A percentile compares a stretch with the other conserved stretches of the same genome.
phyloP scores from a whole-genome alignment of 225 moss, liverwort and hornwort genomes.

The Physcomitrium patens region DNA sequence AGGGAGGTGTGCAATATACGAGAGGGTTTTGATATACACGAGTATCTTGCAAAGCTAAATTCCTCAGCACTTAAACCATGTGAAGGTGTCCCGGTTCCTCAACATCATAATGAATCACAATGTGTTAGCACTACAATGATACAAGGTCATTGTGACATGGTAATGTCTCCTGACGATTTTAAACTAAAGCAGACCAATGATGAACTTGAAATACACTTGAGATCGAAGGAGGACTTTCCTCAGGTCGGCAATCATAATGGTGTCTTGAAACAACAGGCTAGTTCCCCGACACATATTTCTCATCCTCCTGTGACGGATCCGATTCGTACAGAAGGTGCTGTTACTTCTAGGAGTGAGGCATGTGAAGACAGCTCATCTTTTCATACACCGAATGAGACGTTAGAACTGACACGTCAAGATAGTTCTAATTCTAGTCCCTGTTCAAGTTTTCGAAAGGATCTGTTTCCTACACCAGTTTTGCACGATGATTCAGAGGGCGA shows the following conservation, averaged over 20 bases:
- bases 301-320: slow-evolving; percentile 19
- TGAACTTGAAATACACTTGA: slow-evolving; percentile 15
- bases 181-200: slow-evolving; percentile 28
- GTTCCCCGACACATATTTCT: neutral
- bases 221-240: slow-evolving; percentile 16
- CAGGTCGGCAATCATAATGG: slow-evolving; percentile 22
- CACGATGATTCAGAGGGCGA: slow-evolving; percentile 40
- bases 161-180: slow-evolving; percentile 24
- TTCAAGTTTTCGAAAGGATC: slow-evolving; percentile 40
- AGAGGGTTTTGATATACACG: slow-evolving; percentile 53
- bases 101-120: slow-evolving; percentile 1
- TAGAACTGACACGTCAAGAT: slow-evolving; percentile 32
- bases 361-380: slow-evolving; percentile 56
- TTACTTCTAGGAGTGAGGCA: slow-evolving; percentile 18
- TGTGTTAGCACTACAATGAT: slow-evolving; percentile 19
- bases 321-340: slow-evolving; percentile 17
- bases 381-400: slow-evolving; percentile 55
- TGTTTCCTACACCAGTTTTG: slow-evolving; percentile 21
- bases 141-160: slow-evolving; percentile 28
- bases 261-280: slow-evolving; percentile 4
- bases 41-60: slow-evolving; percentile 40
- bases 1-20: slow-evolving; percentile 21
- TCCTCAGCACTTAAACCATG: slow-evolving; percentile 28
- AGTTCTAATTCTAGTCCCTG: slow-evolving; percentile 56
- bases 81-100: slow-evolving; percentile 22